Base-by-base conservation (phyloP, 2,329 filamentous ascomycete genomes). In the Drechslera avenae region DNA sequence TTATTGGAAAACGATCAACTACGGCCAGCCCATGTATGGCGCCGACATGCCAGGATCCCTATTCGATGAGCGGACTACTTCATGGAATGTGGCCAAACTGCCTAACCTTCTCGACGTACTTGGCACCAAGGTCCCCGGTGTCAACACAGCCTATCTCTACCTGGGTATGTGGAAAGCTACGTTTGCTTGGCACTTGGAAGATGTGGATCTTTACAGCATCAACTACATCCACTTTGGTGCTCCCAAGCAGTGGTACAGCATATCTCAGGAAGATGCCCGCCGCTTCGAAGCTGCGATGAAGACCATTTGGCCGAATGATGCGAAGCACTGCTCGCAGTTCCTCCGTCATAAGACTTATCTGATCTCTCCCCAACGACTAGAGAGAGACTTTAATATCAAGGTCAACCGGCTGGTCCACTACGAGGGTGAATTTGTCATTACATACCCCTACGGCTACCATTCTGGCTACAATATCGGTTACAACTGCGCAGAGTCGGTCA, bases 161-260 rank as follows among this genome's bases (percentile, higher is more conserved):
- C 81, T 99, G 52, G 94, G 94, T 35, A 99, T 99, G 94, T 99
- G 94, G 94, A 97, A 97, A 75, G 93, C 94, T 10, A 97, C 94
- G 0, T 99, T 99, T 72, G 94, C 94, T 7, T 99, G 94, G 94
- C 94, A 99, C 82, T 78, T 99, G 45, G 94, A 99, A 72, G 94
- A 99, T 71, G 93, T 99, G 34, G 94, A 99, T 77, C 83, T 99
- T 4, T 99, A 99, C 84, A 97, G 92, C 73, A 99, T 99, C 81
- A 99, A 99, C 77, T 99, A 97, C 73, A 91, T 99, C 52, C 94
- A 99, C 69, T 99, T 99, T 72, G 94, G 94, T 46, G 94, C 94
- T 1, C 94, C 94, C 0, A 99, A 99, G 76, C 94, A 99, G 73
- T 99, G 94, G 94, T 99, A 99, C 77, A 97, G 92, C 74, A 97